Evolutionary conservation across 2,329 filamentous ascomycete species (phyloP), one percentile per base, ranked within the genome.

Genomic region (Dactylellina leptospora): DNA sequence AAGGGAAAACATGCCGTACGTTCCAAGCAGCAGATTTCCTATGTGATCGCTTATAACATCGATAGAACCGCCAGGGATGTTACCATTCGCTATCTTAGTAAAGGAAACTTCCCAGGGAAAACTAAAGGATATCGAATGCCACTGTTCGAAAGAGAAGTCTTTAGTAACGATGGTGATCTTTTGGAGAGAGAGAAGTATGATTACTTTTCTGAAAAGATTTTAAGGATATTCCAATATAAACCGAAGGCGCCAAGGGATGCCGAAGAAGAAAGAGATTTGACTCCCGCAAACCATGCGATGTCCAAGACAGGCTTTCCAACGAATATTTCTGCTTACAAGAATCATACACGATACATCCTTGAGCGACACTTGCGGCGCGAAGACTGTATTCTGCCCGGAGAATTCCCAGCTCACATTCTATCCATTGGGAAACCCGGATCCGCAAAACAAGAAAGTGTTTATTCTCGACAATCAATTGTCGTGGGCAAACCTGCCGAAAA

Each of bases 51-150:
- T 0, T 91, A 90, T 79, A 91, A 90, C 0, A 81, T 86, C 2
- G 93, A 97, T 78, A 91, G 91, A 1, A 93, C 92, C 0, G 93
- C 92, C 10, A 97, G 97, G 78, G 95, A 99, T 78, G 90, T 99
- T 13, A 99, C 95, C 0, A 88, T 95, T 9, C 86, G 95, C 25
- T 99, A 99, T 79, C 82, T 99, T 5, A 93, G 89, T 77, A 87
- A 89, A 20, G 90, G 90, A 64, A 85, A 89, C 58, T 88, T 92
- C 78, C 95, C 95, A 0, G 93, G 95, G 2, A 90, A 92, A 75
- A 96, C 93, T 0, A 97, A 96, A 78, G 92, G 93, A 2, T 85
- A 88, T 74, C 86, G 95, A 4, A 85, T 96, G 78, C 86, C 89
- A 0, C 78, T 88, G 1, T 91, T 96, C 76, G 96, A 93, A 77